A percentile compares a stretch with the other conserved stretches of the same genome.
Conservation (phyloP, 345 rosid genomes). For the Euphorbia pulcherrima region DNA sequence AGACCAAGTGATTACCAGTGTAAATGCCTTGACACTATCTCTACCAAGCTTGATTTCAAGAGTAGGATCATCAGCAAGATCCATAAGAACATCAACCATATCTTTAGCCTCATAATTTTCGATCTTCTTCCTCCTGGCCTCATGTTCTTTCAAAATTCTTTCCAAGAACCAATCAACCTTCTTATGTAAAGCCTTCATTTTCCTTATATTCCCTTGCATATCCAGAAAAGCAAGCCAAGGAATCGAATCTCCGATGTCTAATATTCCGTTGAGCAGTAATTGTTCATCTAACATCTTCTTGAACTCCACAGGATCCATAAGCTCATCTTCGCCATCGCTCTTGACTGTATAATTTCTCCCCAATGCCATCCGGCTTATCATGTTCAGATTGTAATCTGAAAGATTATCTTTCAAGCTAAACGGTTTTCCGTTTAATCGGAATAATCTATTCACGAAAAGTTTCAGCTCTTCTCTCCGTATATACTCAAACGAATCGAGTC, state of each 20-base stretch:
- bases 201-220: slow-evolving; percentile 58
- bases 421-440: slow-evolving; percentile 15
- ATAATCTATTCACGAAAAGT: slow-evolving; percentile 25
- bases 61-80: slow-evolving; percentile 54
- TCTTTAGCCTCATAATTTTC: slow-evolving; percentile 46
- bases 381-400: slow-evolving; percentile 41
- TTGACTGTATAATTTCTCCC: slow-evolving; percentile 54
- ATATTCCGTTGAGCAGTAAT: slow-evolving; percentile 54
- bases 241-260: slow-evolving; percentile 66
- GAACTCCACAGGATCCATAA: slow-evolving; percentile 52
- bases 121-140: slow-evolving; percentile 28
- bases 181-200: slow-evolving; percentile 57
- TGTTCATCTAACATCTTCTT: slow-evolving; percentile 66
- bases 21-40: slow-evolving; percentile 54
- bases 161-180: slow-evolving; percentile 57
- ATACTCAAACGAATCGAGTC: slow-evolving; percentile 57
- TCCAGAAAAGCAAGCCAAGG: slow-evolving; percentile 60
- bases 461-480: slow-evolving; percentile 48
- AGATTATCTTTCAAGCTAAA: slow-evolving; percentile 43
- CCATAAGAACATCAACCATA: slow-evolving; percentile 62
- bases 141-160: slow-evolving; percentile 57
- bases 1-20: slow-evolving; percentile 32
- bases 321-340: slow-evolving; percentile 12
- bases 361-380: slow-evolving; percentile 59
- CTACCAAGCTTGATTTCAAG: slow-evolving; percentile 64